Evolutionary conservation across 179 eudicot genomes (phyloP), one percentile per base, ranked within the genome.

Genomic region (Nepenthes alata): DNA sequence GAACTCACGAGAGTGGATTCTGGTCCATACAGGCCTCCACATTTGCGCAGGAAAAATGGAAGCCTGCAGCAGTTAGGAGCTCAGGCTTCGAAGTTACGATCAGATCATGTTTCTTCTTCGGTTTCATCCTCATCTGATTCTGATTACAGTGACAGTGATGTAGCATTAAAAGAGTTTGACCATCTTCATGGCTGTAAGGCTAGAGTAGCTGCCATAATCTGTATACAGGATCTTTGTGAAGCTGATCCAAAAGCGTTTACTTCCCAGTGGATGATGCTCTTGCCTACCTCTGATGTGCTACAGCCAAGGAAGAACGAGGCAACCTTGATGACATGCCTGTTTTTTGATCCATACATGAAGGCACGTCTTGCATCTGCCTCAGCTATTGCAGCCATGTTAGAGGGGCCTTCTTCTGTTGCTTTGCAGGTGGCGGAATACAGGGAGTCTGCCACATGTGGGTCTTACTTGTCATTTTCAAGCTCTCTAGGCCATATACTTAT

Each of bases 151-250:
- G 97, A 89, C 70, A 75, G 73, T 70, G 98, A 93, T 62, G 85
- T 81, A 67, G 61, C 80, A 59, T 45, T 69, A 58, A 79, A 63
- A 74, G 88, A 74, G 62, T 56, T 61, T 38, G 71, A 67, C 57
- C 72, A 48, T 71, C 56, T 47, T 50, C 78, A 63, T 62, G 73
- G 79, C 71, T 73, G 75, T 50, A 89, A 81, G 81, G 88, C 90
- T 35, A 87, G 97, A 76, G 70, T 85, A 57, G 86, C 94, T 80
- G 95, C 98, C 41, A 82, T 89, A 60, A 60, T 77, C 39, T 93
- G 97, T 74, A 78, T 89, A 69, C 98, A 93, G 97, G 98, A 87
- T 83, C 97, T 93, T 47, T 93, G 98, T 68, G 89, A 78, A 79
- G 93, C 79, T 71, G 97, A 89, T 72, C 94, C 94, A 50, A 89